A percentile compares a stretch with the other conserved stretches of the same genome.
Conservation (phyloP, 345 rosid genomes). For the Zanthoxylum bungeanum region DNA sequence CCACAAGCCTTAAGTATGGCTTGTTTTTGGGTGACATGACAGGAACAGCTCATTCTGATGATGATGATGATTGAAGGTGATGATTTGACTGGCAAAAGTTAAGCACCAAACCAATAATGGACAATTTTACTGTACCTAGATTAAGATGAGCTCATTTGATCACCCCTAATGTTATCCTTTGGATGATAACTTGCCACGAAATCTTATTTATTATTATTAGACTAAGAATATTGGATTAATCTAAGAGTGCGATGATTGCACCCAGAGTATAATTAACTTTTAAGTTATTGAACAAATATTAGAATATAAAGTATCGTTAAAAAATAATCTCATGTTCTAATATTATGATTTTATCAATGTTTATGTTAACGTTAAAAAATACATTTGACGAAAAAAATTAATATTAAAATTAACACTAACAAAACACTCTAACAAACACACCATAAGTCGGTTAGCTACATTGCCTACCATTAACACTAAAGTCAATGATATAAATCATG, state of each 20-base stretch:
- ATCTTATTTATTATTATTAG: background rate
- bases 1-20: background rate
- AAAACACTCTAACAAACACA: too few relatives aligned
- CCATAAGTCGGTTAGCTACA: background rate
- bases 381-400: too few relatives aligned
- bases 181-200: conserved; percentile 16
- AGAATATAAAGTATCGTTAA: too few relatives aligned
- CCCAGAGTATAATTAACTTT: too few relatives aligned
- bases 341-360: too few relatives aligned
- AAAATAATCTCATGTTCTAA: too few relatives aligned
- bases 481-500: background rate
- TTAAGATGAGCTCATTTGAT: background rate
- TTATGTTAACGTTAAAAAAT: too few relatives aligned
- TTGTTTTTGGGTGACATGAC: conserved; percentile 45
- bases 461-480: background rate
- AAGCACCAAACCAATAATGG: conserved; percentile 37
- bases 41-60: conserved; percentile 55
- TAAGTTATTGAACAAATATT: too few relatives aligned
- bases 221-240: background rate
- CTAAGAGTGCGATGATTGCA: too few relatives aligned
- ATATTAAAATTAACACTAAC: too few relatives aligned
- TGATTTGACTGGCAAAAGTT: conserved; percentile 58
- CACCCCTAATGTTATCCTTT: background rate
- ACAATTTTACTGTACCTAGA: conserved; percentile 25
- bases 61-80: conserved; percentile 44